Evolutionary conservation across 306 rosid genomes (phyloP), one percentile per base, ranked within the genome.

Genomic region (Prunus dulcis): DNA sequence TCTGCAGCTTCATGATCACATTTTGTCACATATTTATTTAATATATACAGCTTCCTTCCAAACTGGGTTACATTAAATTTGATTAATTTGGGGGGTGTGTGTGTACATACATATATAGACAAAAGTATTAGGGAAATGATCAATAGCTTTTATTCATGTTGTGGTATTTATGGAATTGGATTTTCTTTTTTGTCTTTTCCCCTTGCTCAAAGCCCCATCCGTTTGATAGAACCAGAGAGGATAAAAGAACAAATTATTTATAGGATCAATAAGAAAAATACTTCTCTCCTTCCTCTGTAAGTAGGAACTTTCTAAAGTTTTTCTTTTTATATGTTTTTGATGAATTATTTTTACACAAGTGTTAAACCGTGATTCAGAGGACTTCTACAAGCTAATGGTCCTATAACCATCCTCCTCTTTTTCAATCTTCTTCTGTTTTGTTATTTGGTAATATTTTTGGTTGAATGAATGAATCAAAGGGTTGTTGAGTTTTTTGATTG

Each of bases 1-100:
- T 72, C 76, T 41, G 72, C 85, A 73, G 56, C 87, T 45, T 82
- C 88, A 71, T 86, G 89, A 86, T 15, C 50, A 72, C 22, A 38
- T 38, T 8, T 38, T 25, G 1, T 27, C 15, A 57, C 13, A 52
- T 52, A 52, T 52, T 52, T 18, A 52, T 52, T 38, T 38, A 38
- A 38, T 38, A 38, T 52, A 6, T 52, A 15, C 57, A 22, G 63
- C 27, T 56, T 56, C 62, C 73, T 23, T 69, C 60, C 60, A 69
- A 69, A 32, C 11, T 49, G 41, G 64, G 12, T 38, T 49, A 20
- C 27, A 56, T 20, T 64, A 12, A 60, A 23, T 25, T 25, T 30
- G 65, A 56, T 20, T 64, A 5, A 60, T 60, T 25, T 25, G 19
- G n/a, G 25, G 34, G 65, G 65, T 9, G 14, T 49, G 23, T 43